phyloP scores from a whole-genome alignment of 2,329 filamentous ascomycete genomes.

The Cryphonectria naterciae region DNA sequence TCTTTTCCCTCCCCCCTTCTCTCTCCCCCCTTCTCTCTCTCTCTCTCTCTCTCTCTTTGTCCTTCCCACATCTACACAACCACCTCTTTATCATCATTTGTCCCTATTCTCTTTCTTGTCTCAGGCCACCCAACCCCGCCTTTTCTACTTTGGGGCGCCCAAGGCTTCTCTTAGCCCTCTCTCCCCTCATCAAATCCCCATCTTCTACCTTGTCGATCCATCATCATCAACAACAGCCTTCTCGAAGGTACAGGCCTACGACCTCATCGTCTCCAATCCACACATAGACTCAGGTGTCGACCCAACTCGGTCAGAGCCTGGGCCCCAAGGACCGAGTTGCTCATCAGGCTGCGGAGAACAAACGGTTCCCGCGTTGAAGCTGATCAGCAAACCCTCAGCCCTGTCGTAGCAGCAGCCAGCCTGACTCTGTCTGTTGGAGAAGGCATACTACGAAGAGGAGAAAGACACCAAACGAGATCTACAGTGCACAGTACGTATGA shows the following conservation, averaged over 20 bases:
- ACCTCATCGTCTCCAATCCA: constrained; percentile 20
- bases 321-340: neutral
- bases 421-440: constrained; percentile 23
- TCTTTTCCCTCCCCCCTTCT: neutral
- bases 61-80: neutral
- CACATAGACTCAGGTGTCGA: neutral
- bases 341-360: constrained; percentile 18
- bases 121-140: constrained; percentile 6
- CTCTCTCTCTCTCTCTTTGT: neutral
- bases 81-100: neutral
- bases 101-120: constrained; percentile 6
- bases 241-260: neutral
- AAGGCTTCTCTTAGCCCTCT: constrained; percentile 7
- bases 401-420: neutral
- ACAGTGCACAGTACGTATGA: constrained; percentile 19
- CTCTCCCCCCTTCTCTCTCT: neutral
- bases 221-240: constrained; percentile 17
- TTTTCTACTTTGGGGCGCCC: constrained; percentile 7
- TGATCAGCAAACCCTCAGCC: neutral
- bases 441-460: constrained; percentile 13
- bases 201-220: constrained; percentile 9
- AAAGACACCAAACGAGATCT: constrained; percentile 9
- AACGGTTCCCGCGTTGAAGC: neutral
- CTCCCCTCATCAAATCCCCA: constrained; percentile 9
- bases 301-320: constrained; percentile 7